Conservation (phyloP, 768 basidiomycete genomes). For the Naganishia friedmannii region DNA sequence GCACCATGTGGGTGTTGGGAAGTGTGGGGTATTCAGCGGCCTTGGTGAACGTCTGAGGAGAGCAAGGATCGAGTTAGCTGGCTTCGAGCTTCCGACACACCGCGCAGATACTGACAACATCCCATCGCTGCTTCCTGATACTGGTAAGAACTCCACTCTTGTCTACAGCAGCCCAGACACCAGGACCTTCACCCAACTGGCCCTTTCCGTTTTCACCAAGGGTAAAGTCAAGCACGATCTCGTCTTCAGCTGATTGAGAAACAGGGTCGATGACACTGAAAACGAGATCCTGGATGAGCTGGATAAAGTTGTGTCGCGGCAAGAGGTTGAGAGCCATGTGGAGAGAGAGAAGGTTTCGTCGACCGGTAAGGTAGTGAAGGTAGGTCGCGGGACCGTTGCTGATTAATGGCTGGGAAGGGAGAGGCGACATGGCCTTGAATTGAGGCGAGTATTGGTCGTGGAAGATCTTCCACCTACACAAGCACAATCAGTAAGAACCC, state of each 20-base stretch:
- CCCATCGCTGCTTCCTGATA: conserved; percentile 75
- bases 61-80: not conserved
- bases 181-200: conserved; percentile 61
- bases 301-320: conserved; percentile 79
- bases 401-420: conserved; percentile 54
- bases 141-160: conserved; percentile 68
- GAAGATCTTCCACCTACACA: conserved; percentile 31
- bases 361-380: conserved; percentile 81
- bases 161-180: conserved; percentile 75
- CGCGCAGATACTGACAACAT: conserved; percentile 65
- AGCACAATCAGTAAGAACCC: conserved; percentile 40
- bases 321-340: conserved; percentile 74
- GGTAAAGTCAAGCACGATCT: conserved; percentile 72
- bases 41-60: conserved; percentile 71
- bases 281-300: conserved; percentile 62
- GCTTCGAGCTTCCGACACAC: not conserved
- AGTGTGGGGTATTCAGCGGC: conserved; percentile 66
- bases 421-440: conserved; percentile 65
- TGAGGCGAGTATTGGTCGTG: conserved; percentile 55
- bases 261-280: conserved; percentile 72
- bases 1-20: conserved; percentile 65
- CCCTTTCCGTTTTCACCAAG: conserved; percentile 53
- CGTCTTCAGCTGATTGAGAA: conserved; percentile 64
- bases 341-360: conserved; percentile 70
- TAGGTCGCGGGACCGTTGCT: conserved; percentile 74